These are phyloP conservation scores for Salix arbutifolia DNA, from an alignment of 345 rosid genomes.

Conservation along the genomic window DNA sequence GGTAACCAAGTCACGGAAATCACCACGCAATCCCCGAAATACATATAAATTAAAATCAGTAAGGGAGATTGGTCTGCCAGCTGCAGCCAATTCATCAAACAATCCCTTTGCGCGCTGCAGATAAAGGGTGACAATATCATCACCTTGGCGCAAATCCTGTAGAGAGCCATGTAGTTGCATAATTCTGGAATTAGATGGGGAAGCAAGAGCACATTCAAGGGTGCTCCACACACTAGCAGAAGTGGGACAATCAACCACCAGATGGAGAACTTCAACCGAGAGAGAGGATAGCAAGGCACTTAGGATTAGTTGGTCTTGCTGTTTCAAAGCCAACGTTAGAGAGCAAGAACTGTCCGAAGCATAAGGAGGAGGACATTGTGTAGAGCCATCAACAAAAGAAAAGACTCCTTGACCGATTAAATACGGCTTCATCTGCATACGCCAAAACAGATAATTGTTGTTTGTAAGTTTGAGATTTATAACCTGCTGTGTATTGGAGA, in stretches of 20 bases:
- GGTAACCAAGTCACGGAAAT: not conserved
- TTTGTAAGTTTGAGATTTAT: accelerated
- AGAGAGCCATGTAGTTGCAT: not conserved
- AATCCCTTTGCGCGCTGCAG: not conserved
- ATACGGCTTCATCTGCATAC: no score
- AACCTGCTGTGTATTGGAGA: no score
- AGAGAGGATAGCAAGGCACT: not conserved
- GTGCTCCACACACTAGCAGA: not conserved
- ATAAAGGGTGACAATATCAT: not conserved
- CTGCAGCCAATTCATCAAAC: not conserved
- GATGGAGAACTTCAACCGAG: not conserved
- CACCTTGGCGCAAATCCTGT: not conserved
- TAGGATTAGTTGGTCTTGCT: no score
- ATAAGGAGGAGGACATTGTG: no score
- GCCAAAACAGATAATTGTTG: no score
- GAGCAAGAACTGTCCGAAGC: accelerated
- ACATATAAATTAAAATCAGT: no score
- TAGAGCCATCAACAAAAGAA: no score
- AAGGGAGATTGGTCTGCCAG: no score
- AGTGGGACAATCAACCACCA: not conserved
- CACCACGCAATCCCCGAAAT: not conserved
- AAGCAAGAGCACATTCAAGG: not conserved
- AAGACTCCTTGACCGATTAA: no score
- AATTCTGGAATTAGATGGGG: not conserved
- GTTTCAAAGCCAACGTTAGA: accelerated